Conservation (phyloP, 2,329 filamentous ascomycete genomes). For the Chrysoporthe cubensis region DNA sequence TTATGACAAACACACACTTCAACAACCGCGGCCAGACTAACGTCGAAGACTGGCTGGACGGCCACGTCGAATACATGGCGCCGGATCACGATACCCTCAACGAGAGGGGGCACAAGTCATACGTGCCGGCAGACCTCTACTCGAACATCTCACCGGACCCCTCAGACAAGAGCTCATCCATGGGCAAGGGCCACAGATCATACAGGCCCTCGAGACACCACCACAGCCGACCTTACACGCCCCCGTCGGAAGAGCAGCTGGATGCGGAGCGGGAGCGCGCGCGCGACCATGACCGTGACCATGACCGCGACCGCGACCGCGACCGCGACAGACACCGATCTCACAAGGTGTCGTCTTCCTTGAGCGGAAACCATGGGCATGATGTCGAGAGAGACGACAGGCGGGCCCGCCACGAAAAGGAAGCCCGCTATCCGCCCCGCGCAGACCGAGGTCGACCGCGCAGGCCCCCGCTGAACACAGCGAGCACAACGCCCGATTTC, state of each 20-base stretch:
- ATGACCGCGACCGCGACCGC: constrained; percentile 11
- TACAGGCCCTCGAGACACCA: neutral
- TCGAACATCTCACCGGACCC: constrained; percentile 10
- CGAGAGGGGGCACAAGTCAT: constrained; percentile 14
- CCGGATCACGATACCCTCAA: constrained; percentile 21
- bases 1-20: constrained; percentile 20
- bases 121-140: constrained; percentile 2
- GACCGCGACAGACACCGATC: constrained; percentile 12
- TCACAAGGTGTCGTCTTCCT: neutral
- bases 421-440: constrained; percentile 25
- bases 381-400: constrained; percentile 5
- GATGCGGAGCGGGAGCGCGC: neutral
- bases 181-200: neutral
- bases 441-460: constrained; percentile 24
- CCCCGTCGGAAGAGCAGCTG: constrained; percentile 24
- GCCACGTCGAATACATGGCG: constrained; percentile 27
- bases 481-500: constrained; percentile 23
- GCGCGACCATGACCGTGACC: neutral
- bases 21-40: constrained; percentile 12
- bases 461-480: constrained; percentile 19
- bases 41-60: constrained; percentile 27
- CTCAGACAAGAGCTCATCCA: constrained; percentile 13
- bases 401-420: constrained; percentile 16
- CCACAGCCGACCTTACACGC: constrained; percentile 16
- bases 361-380: constrained; percentile 2